Percentiles rank a stretch among this genome's conserved stretches.
These are phyloP conservation scores for Endoconidiophora polonica DNA, from an alignment of 2,329 filamentous ascomycete genomes.

Conservation along the genomic window DNA sequence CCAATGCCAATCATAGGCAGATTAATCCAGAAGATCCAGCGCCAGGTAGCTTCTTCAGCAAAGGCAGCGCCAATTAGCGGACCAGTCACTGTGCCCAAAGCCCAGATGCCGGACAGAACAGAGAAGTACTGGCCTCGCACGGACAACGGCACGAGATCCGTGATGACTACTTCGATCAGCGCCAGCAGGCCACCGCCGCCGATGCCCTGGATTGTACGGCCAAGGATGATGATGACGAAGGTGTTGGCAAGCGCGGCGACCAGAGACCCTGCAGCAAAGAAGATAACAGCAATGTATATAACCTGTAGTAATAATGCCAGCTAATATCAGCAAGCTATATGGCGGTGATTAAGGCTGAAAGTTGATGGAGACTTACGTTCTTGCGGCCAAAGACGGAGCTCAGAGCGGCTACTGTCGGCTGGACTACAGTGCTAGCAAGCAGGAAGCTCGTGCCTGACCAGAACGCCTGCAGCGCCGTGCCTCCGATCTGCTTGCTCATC, in stretches of 20 bases:
- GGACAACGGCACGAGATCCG: slow-evolving; percentile 25
- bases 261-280: slow-evolving; percentile 27
- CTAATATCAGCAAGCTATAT: neutral
- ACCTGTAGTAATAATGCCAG: slow-evolving; percentile 8
- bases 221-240: slow-evolving; percentile 20
- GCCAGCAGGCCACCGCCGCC: slow-evolving; percentile 22
- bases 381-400: slow-evolving; percentile 23
- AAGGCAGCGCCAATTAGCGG: slow-evolving; percentile 18
- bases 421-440: slow-evolving; percentile 44
- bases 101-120: slow-evolving; percentile 30
- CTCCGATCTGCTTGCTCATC: slow-evolving; percentile 33
- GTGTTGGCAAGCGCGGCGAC: slow-evolving; percentile 20
- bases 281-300: slow-evolving; percentile 18
- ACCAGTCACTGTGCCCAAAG: slow-evolving; percentile 31
- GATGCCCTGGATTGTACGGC: slow-evolving; percentile 22
- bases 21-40: slow-evolving; percentile 24
- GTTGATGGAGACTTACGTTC: slow-evolving; percentile 4
- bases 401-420: slow-evolving; percentile 29
- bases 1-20: slow-evolving; percentile 19
- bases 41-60: slow-evolving; percentile 16
- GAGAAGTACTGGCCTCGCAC: slow-evolving; percentile 26
- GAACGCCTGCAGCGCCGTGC: slow-evolving; percentile 45
- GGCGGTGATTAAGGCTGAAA: neutral
- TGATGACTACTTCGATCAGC: slow-evolving; percentile 20
- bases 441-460: slow-evolving; percentile 58